Evolutionary conservation across 352 stramenopile genomes (phyloP).

Genomic region (Phytophthora niederhauseri): DNA sequence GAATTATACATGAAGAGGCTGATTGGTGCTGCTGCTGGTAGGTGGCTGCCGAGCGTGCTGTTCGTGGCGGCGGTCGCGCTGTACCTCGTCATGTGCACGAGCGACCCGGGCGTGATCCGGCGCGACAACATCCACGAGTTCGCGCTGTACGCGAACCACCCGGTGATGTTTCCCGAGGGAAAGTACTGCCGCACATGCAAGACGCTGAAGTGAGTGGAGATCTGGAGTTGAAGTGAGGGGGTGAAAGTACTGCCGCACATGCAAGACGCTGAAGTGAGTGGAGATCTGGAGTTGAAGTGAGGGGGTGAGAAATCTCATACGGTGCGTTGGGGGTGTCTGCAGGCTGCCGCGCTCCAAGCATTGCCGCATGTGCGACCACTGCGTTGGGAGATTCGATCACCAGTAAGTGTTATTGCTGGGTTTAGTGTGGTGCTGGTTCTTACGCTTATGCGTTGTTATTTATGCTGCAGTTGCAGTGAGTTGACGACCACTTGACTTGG

Average conservation of each 20-base stretch:
- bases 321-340: slow-evolving; percentile 2
- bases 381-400: slow-evolving; percentile 90
- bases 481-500: neutral
- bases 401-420: slow-evolving; percentile 60
- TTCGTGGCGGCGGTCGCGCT: slow-evolving; percentile 61
- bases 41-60: slow-evolving; percentile 53
- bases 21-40: slow-evolving; percentile 18
- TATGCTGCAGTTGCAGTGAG: slow-evolving; percentile 39
- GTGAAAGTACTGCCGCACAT: slow-evolving; percentile 88
- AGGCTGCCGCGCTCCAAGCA: slow-evolving; percentile 90
- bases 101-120: slow-evolving; percentile 80
- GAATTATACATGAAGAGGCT: neutral
- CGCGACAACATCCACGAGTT: slow-evolving; percentile 53
- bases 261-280: slow-evolving; percentile 85
- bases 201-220: slow-evolving; percentile 70
- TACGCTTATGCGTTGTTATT: neutral
- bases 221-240: neutral
- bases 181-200: slow-evolving; percentile 90
- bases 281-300: neutral
- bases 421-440: neutral
- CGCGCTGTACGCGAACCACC: slow-evolving; percentile 75
- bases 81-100: slow-evolving; percentile 74
- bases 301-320: neutral
- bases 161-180: slow-evolving; percentile 77
- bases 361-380: slow-evolving; percentile 89